Base-by-base conservation (phyloP, 2,329 filamentous ascomycete species). In the Aspergillus neoniger region DNA sequence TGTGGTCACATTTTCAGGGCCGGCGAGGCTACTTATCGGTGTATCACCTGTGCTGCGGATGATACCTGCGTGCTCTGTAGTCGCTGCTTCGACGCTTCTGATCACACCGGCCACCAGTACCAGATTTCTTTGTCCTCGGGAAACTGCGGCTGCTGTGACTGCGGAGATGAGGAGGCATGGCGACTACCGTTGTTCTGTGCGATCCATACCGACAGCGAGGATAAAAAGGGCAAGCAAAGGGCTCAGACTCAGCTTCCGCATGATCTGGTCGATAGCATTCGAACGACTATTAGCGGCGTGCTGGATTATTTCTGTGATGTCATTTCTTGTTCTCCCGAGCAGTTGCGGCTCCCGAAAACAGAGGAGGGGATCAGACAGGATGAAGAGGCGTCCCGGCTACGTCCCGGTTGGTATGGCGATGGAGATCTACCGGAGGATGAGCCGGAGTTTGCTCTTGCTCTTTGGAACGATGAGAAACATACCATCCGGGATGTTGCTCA, bases 401-500 rank as follows among this genome's bases (percentile, higher is more conserved):
- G 85, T 7, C 86, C 89, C 0, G 88, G 87, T 51, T 93, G 92
- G 76, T 95, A 93, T 67, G 81, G 85, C 36, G 77, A 79, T 41
- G 86, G 85, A 1, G 86, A 91, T 68, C 80, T 86, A 39, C 73
- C 78, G 6, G 85, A 88, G 58, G 82, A 86, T 2, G 83, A 88
- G 23, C 86, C 86, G 12, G 91, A 96, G 69, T 99, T 90, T 75
- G 90, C 91, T 5, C 80, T 99, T 48, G 81, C 97, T 15, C 81
- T 99, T 5, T 99, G 95, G 95, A 99, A 99, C 69, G 95, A 99
- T 66, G 95, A 99, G 79, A 99, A 99, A 76, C 95, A 99, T 74
- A 99, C 95, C 0, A 89, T 98, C 47, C 86, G 88, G 50, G 95
- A 99, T 74, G 94, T 99, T 5, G 85, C 89, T 67, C 88, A 96